Evolutionary conservation across 768 basidiomycete species (phyloP), one percentile per base, ranked within the genome.

Genomic region (Phlebiopsis flavidoalba): DNA sequence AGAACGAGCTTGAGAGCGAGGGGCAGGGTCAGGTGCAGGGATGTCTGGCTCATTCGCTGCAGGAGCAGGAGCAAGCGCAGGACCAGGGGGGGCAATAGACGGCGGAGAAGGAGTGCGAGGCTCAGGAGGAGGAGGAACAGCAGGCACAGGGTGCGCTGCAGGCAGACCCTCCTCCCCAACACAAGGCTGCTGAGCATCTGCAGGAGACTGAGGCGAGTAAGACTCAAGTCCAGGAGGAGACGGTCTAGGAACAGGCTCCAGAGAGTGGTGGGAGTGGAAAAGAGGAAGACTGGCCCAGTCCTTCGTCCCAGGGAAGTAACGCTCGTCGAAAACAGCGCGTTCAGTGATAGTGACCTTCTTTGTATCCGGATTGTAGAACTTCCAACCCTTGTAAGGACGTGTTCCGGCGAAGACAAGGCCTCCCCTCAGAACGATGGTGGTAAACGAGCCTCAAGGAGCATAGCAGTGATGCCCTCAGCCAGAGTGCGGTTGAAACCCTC

Each of bases 281-380:
- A n/a, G 19, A 49, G 48, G 48, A 24, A 21, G 11, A 49, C 24
- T n/a, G 11, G 6, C 19, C n/a, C 15, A 49, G 48, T 5, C 80
- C 84, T 37, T 78, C 72, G 6, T 73, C 74, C 57, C 43, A 58
- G 43, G 43, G 33, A 58, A 48, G 24, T 24, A 47, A 17, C n/a
- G n/a, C 26, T 58, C 57, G 19, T 58, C 43, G 21, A 58, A 48
- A 22, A 14, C n/a, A n/a, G 47, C 57, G 24, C 47, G 14, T 22
- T 49, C 24, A 12, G 43, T 7, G n/a, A 58, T 49, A 6, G 35
- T 31, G 21, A 48, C 26, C 8, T 8, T n/a, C 45, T 58, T 58
- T 4, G 57, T 58, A 22, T 43, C 14, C n/a, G 45, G 57, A 17
- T 58, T 49, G 47, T 58, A 58, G 57, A 22, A 47, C 24, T 58